Conservation (phyloP, 2,329 filamentous ascomycete species). For the Calycina marina region DNA sequence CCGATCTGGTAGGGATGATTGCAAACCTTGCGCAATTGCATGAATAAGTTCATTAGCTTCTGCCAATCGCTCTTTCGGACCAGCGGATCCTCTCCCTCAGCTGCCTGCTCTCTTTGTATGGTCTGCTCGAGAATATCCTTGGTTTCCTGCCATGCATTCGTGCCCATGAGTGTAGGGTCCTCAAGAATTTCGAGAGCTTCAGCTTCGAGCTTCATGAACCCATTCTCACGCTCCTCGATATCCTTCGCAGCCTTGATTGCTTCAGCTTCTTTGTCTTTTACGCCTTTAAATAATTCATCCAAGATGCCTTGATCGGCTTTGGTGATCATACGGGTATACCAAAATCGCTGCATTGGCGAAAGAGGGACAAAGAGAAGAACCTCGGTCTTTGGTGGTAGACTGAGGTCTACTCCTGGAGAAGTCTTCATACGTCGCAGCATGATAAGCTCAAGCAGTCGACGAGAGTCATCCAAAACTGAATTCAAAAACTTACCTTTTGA, state of each 20-base stretch:
- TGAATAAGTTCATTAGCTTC: constrained; percentile 75
- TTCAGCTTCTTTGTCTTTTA: constrained; percentile 28
- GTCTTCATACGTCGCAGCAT: constrained; percentile 46
- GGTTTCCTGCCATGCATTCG: constrained; percentile 31
- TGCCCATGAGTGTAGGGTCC: constrained; percentile 17
- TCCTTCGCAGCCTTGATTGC: constrained; percentile 22
- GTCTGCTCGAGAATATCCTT: constrained; percentile 29
- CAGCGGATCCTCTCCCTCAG: constrained; percentile 8
- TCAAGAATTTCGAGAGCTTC: constrained; percentile 24
- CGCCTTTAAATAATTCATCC: constrained; percentile 35
- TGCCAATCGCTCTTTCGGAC: constrained; percentile 28
- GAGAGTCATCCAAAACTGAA: constrained; percentile 35
- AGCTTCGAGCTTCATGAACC: constrained; percentile 15
- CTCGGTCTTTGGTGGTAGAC: constrained; percentile 41
- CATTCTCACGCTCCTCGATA: constrained; percentile 23
- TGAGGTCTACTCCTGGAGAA: constrained; percentile 36
- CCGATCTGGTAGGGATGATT: constrained; percentile 61
- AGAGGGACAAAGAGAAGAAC: constrained; percentile 41
- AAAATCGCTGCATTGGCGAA: constrained; percentile 41
- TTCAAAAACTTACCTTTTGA: constrained; percentile 37
- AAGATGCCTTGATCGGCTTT: constrained; percentile 34
- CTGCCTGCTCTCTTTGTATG: constrained; percentile 21
- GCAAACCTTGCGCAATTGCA: constrained; percentile 86
- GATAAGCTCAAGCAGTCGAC: constrained; percentile 36
- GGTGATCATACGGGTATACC: constrained; percentile 42